phyloP scores from a whole-genome alignment of 2,329 filamentous ascomycete species.

The Orbilia ellipsospora region DNA sequence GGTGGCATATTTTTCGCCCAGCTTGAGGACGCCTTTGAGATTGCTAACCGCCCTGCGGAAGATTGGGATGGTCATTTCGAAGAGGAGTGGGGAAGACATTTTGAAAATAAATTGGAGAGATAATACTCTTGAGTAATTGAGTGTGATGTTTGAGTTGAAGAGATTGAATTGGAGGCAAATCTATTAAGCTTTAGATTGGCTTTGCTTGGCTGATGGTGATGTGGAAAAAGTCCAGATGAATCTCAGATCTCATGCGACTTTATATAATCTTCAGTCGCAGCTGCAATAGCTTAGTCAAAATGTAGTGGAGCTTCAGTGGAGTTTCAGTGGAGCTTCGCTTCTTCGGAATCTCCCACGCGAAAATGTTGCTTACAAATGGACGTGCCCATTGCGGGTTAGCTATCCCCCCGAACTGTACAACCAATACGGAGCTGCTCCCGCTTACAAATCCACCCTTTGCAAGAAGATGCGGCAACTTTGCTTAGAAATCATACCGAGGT shows the following conservation, averaged over 20 bases:
- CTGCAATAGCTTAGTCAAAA: too few species aligned
- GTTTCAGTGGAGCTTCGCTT: not conserved
- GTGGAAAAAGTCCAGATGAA: too few species aligned
- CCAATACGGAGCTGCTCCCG: not conserved
- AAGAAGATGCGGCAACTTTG: not conserved
- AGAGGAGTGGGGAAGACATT: slow-evolving; percentile 54
- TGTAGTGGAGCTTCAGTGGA: too few species aligned
- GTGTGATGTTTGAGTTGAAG: not conserved
- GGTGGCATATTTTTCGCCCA: slow-evolving; percentile 63
- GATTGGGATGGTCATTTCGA: slow-evolving; percentile 63
- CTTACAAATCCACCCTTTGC: slow-evolving; percentile 24
- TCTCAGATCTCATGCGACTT: too few species aligned
- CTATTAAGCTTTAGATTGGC: too few species aligned
- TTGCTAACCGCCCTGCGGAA: slow-evolving; percentile 64
- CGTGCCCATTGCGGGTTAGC: not conserved
- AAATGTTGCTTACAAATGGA: slow-evolving; percentile 31
- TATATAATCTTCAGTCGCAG: too few species aligned
- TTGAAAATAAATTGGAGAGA: not conserved
- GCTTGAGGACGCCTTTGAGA: slow-evolving; percentile 64
- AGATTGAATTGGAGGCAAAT: not conserved
- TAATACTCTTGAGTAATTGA: too few species aligned
- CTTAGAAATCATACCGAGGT: slow-evolving; percentile 6
- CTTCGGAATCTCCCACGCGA: slow-evolving; percentile 6
- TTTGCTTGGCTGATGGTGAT: too few species aligned
- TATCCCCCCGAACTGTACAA: slow-evolving; percentile 20